phyloP scores from a whole-genome alignment of 495 filamentous ascomycete genomes.

The Neurospora sublineolata region DNA sequence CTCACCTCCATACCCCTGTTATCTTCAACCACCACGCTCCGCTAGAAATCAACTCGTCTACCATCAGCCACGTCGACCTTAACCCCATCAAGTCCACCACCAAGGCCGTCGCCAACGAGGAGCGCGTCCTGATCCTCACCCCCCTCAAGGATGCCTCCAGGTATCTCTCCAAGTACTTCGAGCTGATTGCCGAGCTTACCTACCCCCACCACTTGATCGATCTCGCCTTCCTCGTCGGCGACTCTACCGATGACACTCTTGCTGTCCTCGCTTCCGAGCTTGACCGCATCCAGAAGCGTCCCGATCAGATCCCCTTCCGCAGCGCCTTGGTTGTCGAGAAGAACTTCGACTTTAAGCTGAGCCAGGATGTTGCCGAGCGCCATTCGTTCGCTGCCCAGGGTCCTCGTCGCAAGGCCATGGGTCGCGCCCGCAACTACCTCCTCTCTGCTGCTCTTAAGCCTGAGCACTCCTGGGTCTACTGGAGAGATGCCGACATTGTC shows the following conservation, averaged over 20 bases:
- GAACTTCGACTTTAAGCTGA: conserved; percentile 63
- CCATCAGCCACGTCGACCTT: conserved; percentile 70
- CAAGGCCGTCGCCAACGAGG: conserved; percentile 64
- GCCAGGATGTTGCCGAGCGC: conserved; percentile 67
- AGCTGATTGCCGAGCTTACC: conserved; percentile 76
- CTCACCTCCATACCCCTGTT: conserved; percentile 80
- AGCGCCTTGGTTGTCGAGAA: conserved; percentile 78
- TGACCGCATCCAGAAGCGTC: conserved; percentile 73
- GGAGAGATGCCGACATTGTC: conserved; percentile 92
- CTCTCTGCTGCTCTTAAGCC: conserved; percentile 74
- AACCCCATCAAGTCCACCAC: conserved; percentile 75
- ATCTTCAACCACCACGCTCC: conserved; percentile 92
- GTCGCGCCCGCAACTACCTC: conserved; percentile 81
- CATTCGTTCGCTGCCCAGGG: conserved; percentile 83
- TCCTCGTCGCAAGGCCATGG: conserved; percentile 83
- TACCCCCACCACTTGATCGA: conserved; percentile 96
- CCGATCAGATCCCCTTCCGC: conserved; percentile 68
- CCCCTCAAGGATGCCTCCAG: conserved; percentile 80
- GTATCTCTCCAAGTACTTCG: conserved; percentile 80
- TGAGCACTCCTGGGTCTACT: conserved; percentile 97
- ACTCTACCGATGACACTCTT: conserved; percentile 80
- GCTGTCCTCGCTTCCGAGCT: conserved; percentile 70
- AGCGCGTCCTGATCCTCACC: conserved; percentile 89
- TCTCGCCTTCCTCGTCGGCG: conserved; percentile 86
- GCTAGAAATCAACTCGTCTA: conserved; percentile 65